A percentile compares a stretch with the other conserved stretches of the same genome.
Conservation (phyloP, 2,329 filamentous ascomycete species). For the Aureobasidium mangrovei region DNA sequence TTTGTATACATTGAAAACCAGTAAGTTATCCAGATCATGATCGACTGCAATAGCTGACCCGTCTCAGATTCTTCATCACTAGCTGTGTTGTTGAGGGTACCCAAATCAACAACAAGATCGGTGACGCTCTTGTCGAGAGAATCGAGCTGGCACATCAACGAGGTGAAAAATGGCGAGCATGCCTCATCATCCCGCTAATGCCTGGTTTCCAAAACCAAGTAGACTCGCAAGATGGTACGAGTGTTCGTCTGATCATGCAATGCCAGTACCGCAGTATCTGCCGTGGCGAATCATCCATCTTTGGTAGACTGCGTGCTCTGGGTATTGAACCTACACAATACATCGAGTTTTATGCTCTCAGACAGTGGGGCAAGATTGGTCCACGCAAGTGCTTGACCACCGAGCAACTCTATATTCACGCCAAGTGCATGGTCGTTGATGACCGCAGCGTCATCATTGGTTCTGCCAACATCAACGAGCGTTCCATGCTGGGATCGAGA, state of each 20-base stretch:
- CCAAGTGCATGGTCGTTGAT: slow-evolving; percentile 93
- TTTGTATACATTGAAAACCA: slow-evolving; percentile 99
- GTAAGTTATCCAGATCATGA: background rate
- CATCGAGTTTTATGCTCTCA: slow-evolving; percentile 86
- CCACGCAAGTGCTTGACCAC: slow-evolving; percentile 75
- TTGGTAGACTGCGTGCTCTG: slow-evolving; percentile 67
- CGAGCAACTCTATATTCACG: slow-evolving; percentile 96
- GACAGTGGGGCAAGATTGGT: slow-evolving; percentile 87
- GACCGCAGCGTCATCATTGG: slow-evolving; percentile 90
- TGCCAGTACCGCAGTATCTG: slow-evolving; percentile 96
- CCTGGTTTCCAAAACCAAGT: slow-evolving; percentile 98
- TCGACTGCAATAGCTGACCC: too few relatives aligned
- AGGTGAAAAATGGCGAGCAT: slow-evolving; percentile 80
- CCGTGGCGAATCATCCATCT: slow-evolving; percentile 84
- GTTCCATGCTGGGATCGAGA: slow-evolving; percentile 83
- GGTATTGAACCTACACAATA: slow-evolving; percentile 92
- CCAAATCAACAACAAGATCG: slow-evolving; percentile 85
- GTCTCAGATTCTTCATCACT: slow-evolving; percentile 69
- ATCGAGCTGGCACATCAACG: slow-evolving; percentile 78
- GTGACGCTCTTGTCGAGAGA: slow-evolving; percentile 86
- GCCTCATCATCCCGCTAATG: slow-evolving; percentile 88
- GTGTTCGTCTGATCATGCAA: slow-evolving; percentile 90
- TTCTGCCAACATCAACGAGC: slow-evolving; percentile 97
- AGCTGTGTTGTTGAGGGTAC: slow-evolving; percentile 82
- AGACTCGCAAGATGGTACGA: slow-evolving; percentile 86